Conservation (phyloP, 306 rosid genomes). For the Psophocarpus tetragonolobus region DNA sequence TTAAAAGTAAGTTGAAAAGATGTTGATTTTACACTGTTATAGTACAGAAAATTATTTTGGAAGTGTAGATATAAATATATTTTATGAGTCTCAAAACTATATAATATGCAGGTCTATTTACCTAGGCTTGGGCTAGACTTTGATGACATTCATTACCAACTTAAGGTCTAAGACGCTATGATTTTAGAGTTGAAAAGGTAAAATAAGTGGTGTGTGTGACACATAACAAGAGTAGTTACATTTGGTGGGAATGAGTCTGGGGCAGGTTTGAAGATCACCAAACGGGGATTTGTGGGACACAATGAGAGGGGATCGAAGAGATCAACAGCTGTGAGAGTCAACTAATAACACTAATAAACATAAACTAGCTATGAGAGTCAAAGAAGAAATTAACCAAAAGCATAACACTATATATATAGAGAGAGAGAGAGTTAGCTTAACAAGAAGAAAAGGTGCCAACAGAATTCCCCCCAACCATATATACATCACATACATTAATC, state of each 20-base stretch:
- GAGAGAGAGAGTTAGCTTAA: conserved; percentile 38
- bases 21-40: not conserved
- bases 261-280: conserved; percentile 39
- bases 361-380: not conserved
- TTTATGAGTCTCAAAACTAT: too few relatives aligned
- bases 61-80: not conserved
- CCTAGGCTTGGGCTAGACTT: not conserved
- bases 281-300: conserved; percentile 30
- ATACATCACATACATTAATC: conserved; percentile 10
- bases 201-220: not conserved
- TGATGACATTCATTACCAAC: not conserved
- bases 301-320: not conserved
- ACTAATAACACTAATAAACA: conserved; percentile 12
- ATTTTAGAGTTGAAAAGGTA: not conserved
- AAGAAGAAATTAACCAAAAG: conserved; percentile 21
- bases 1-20: not conserved
- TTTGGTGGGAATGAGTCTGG: conserved; percentile 15
- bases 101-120: too few relatives aligned
- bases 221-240: conserved; percentile 7
- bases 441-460: conserved; percentile 17
- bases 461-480: conserved; percentile 1
- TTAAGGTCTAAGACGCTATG: not conserved
- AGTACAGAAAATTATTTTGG: not conserved
- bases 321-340: conserved; percentile 3
- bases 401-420: too few relatives aligned